A percentile compares a stretch with the other conserved stretches of the same genome.
Conservation (phyloP, 2,329 filamentous ascomycete genomes). For the Xylariaceae sp. region DNA sequence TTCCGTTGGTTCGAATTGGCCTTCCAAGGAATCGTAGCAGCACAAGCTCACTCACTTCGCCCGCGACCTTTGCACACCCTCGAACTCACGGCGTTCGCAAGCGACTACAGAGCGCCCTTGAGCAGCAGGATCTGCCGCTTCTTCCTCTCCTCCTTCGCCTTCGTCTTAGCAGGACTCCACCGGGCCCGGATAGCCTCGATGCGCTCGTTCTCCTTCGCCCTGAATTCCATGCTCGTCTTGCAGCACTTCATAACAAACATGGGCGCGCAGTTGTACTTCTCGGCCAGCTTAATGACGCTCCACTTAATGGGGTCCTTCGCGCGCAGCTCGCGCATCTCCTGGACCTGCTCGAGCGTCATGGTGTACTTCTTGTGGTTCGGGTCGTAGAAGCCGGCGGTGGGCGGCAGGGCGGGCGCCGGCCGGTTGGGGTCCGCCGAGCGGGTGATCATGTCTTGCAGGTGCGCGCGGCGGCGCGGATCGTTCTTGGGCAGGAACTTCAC, state of each 20-base stretch:
- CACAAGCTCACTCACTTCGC: not conserved
- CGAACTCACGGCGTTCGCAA: not conserved
- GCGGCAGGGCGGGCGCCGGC: conserved; percentile 28
- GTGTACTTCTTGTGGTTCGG: conserved; percentile 38
- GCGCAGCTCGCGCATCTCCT: conserved; percentile 55
- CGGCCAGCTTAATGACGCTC: conserved; percentile 49
- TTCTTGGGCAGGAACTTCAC: conserved; percentile 58
- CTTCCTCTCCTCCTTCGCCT: conserved; percentile 51
- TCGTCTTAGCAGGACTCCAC: conserved; percentile 52
- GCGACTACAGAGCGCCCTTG: conserved; percentile 43
- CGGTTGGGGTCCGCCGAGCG: conserved; percentile 6
- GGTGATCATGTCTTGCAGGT: conserved; percentile 42
- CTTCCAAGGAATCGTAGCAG: not conserved
- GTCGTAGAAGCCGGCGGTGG: conserved; percentile 15
- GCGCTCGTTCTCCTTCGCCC: conserved; percentile 40
- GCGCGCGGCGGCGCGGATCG: conserved; percentile 49
- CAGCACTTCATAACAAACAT: conserved; percentile 56
- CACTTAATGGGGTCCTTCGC: conserved; percentile 48
- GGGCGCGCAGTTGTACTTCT: conserved; percentile 50
- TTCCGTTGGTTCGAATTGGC: not conserved
- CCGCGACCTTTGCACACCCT: not conserved
- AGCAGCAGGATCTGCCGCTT: conserved; percentile 51
- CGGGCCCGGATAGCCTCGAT: conserved; percentile 45
- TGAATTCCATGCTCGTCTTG: conserved; percentile 45
- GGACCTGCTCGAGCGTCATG: conserved; percentile 50